Evolutionary conservation across 192 early-diverging fungal genomes (phyloP).

Genomic region (Coemansia sp.): DNA sequence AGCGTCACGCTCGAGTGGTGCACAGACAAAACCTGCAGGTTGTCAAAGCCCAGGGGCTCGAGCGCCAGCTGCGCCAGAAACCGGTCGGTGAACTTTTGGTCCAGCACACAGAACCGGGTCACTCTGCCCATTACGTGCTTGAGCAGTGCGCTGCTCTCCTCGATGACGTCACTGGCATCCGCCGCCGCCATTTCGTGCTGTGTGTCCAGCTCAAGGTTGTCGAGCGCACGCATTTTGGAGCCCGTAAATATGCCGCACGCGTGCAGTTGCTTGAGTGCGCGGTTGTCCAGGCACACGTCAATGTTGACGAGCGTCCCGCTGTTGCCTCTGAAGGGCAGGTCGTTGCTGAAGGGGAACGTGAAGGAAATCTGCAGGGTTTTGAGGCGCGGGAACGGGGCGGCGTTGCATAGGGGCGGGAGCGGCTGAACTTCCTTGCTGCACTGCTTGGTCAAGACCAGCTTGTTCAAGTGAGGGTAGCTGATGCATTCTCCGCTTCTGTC

Average conservation of each 20-base stretch:
- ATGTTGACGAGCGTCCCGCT: neutral
- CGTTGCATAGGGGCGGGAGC: neutral
- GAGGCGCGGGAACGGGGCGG: conserved; percentile 1
- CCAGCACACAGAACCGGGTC: neutral
- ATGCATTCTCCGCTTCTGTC: neutral
- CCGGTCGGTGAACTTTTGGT: neutral
- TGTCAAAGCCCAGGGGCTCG: neutral
- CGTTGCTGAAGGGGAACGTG: conserved; percentile 3
- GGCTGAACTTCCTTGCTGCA: neutral
- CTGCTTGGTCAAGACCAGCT: neutral
- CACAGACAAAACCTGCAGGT: conserved; percentile 2
- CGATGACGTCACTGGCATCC: no score
- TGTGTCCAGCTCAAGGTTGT: neutral
- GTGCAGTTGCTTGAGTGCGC: neutral
- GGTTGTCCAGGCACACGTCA: neutral
- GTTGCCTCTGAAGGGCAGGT: conserved; percentile 8
- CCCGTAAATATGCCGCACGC: neutral
- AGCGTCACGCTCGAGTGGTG: neutral
- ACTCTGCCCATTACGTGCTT: neutral
- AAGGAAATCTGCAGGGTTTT: neutral
- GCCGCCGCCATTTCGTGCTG: neutral
- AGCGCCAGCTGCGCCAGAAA: neutral
- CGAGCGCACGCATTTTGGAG: neutral
- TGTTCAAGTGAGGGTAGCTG: neutral
- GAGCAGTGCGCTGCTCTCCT: no score